These are phyloP conservation scores for Calcarisporium arbuscula DNA, from an alignment of 2,329 filamentous ascomycete genomes.

Conservation along the genomic window DNA sequence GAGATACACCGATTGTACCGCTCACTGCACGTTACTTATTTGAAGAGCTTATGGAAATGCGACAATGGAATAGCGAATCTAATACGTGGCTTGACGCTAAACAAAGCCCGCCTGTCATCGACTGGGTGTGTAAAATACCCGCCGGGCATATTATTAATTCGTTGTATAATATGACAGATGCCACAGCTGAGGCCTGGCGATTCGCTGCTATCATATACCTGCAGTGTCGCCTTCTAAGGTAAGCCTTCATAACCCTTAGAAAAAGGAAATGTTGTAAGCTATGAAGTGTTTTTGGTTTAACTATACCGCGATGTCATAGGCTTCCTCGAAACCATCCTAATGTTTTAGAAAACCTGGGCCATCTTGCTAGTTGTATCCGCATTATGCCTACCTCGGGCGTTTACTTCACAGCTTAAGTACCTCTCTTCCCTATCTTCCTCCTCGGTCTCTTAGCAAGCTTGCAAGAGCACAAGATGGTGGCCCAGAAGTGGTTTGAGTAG, in stretches of 20 bases:
- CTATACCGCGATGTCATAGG: no score
- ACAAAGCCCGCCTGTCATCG: constrained; percentile 13
- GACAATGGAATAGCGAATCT: constrained; percentile 29
- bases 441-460: constrained; percentile 28
- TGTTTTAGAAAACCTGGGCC: constrained; percentile 23
- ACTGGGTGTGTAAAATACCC: constrained; percentile 21
- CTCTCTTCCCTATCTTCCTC: constrained; percentile 35
- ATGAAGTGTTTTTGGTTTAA: no score
- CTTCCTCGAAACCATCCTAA: constrained; percentile 29
- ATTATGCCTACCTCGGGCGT: constrained; percentile 35
- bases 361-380: constrained; percentile 29
- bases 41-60: constrained; percentile 22
- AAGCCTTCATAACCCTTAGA: no score
- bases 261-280: no score
- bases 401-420: constrained; percentile 35
- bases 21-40: constrained; percentile 21
- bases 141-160: constrained; percentile 19
- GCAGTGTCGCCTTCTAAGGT: constrained; percentile 32
- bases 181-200: constrained; percentile 36
- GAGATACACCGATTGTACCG: constrained; percentile 23
- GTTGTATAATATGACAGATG: constrained; percentile 29
- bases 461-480: constrained; percentile 20
- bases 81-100: constrained; percentile 15
- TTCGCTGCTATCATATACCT: constrained; percentile 31
- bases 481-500: constrained; percentile 27